Evolutionary conservation across 768 basidiomycete genomes (phyloP).

Genomic region (Crassisporium funariophilum): DNA sequence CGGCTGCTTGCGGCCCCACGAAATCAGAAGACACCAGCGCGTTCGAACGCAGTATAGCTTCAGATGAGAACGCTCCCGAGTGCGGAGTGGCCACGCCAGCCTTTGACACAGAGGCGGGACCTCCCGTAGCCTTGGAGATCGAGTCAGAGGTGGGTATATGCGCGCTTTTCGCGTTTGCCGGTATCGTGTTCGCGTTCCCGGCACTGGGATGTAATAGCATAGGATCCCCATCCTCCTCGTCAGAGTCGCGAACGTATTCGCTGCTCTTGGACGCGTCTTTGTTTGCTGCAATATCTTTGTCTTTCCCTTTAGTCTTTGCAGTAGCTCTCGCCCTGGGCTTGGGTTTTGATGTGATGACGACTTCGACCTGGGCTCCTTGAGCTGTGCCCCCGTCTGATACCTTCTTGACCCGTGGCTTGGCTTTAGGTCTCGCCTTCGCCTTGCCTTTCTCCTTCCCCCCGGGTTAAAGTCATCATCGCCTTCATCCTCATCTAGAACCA

Average conservation of each 20-base stretch:
- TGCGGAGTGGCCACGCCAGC: background rate
- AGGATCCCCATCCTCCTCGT: slow-evolving; percentile 18
- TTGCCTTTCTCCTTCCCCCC: slow-evolving; percentile 12
- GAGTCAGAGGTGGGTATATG: background rate
- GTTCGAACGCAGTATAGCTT: background rate
- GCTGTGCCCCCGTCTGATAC: slow-evolving; percentile 2
- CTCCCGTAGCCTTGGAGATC: background rate
- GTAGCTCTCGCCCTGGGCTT: slow-evolving; percentile 15
- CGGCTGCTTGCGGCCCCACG: too few relatives aligned
- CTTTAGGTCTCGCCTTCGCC: slow-evolving; percentile 18
- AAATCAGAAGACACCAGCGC: too few relatives aligned
- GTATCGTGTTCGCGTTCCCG: slow-evolving; percentile 20
- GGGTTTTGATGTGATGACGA: slow-evolving; percentile 25
- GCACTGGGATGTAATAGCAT: slow-evolving; percentile 11
- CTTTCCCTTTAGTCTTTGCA: slow-evolving; percentile 33
- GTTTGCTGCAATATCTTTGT: slow-evolving; percentile 30
- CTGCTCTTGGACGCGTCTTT: slow-evolving; percentile 43
- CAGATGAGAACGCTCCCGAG: background rate
- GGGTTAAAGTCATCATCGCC: slow-evolving; percentile 27
- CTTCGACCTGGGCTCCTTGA: too few relatives aligned
- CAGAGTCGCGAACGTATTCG: slow-evolving; percentile 44
- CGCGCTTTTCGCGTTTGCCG: background rate
- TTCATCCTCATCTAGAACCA: slow-evolving; percentile 27
- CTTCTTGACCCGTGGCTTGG: slow-evolving; percentile 7
- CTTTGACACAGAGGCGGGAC: background rate